Base-by-base conservation (phyloP, 352 stramenopile species). In the Globisporangium megalacanthum region DNA sequence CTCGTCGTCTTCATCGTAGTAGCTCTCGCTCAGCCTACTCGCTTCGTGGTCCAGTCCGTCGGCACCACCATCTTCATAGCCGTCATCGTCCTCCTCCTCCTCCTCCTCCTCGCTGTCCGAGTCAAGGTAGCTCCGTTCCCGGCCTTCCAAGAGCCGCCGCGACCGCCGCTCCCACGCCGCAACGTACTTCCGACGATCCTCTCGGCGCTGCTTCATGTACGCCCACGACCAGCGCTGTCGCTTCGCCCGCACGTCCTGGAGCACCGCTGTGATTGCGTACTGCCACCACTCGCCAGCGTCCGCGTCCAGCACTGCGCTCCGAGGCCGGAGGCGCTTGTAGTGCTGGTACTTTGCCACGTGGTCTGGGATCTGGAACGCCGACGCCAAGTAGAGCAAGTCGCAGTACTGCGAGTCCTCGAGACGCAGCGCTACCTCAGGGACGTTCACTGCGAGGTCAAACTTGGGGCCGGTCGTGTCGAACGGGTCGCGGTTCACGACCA, bases 371-470 rank as follows among this genome's bases (percentile, higher is more conserved):
- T 94, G 84, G 37, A 94, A 68, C 17, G 73, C 75, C 11, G 86
- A 83, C 17, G 66, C 72, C 19, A 95, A 62, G 59, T 92, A 95
- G 36, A 95, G 46, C 56, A 94, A 52, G 72, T 95, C 84, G 51
- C 86, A 94, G 49, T 94, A 95, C 54, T 95, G 86, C 0, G 80
- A 91, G 44, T 94, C 86, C 65, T 95, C 86, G 10, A 95, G 58
- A 13, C 82, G 84, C 44, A 95, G 68, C 0, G 84, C 83, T 13
- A 95, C 79, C 49, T 93, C 78, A 4, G 79, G 77, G 25, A 93
- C 77, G 56, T 64, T 88, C 22, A 95, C 66, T 47, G 94, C 83
- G 14, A 95, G 44, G 62, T 94, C 83, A 74, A 94, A 81, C 48
- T 88, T 91, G 11, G 86, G 84, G 14, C 88, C 75, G 47, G 68